Conservation (phyloP, 176 grass and related monocot species). For the Musa itinerans region DNA sequence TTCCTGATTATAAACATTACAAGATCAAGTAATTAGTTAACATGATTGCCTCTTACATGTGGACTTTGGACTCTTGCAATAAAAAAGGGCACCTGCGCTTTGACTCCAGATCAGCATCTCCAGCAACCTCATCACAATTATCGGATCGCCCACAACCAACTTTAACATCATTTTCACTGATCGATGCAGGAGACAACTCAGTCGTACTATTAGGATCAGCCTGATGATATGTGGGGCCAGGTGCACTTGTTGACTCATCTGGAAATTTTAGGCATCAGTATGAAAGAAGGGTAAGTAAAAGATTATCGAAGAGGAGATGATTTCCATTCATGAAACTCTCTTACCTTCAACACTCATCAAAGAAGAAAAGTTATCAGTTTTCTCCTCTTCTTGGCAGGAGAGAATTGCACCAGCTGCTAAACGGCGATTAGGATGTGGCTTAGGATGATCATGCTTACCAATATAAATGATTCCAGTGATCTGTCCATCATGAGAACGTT, state of each 20-base stretch:
- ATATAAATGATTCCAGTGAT: conserved; percentile 82
- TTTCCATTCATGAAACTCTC: conserved; percentile 7
- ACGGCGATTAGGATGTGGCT: conserved; percentile 63
- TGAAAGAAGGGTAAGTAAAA: neutral
- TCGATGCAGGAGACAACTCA: conserved; percentile 32
- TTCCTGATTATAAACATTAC: conserved; percentile 51
- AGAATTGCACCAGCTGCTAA: conserved; percentile 43
- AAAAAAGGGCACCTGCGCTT: conserved; percentile 69
- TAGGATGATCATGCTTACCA: conserved; percentile 76
- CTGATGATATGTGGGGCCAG: conserved; percentile 30
- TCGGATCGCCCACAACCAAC: conserved; percentile 60
- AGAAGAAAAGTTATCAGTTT: conserved; percentile 33
- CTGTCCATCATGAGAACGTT: conserved; percentile 70
- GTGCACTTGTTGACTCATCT: conserved; percentile 50
- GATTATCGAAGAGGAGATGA: neutral
- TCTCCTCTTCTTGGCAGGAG: conserved; percentile 52
- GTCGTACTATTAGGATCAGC: conserved; percentile 37
- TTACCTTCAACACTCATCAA: conserved; percentile 47
- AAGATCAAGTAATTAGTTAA: neutral
- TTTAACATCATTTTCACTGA: conserved; percentile 67
- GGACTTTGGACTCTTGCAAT: neutral
- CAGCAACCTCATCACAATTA: conserved; percentile 54
- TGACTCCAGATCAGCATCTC: conserved; percentile 68
- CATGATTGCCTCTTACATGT: neutral
- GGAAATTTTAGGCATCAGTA: conserved; percentile 26